Conservation (phyloP, 2,329 filamentous ascomycete species). For the Neoarthrinium moseri region DNA sequence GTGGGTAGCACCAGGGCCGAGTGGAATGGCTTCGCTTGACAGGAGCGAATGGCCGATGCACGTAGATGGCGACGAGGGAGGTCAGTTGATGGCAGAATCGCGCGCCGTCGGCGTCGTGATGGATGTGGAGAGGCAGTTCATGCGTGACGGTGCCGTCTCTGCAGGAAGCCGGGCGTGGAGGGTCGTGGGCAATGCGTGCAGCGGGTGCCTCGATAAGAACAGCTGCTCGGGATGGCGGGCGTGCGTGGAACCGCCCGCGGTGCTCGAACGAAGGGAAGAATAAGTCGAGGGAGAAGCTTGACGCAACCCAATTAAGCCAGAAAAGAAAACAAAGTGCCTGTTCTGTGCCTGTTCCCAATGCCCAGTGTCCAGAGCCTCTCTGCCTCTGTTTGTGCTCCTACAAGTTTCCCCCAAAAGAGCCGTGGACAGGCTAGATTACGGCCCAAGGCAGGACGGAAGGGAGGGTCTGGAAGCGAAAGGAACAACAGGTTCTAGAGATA, state of each 20-base stretch:
- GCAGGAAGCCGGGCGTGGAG: constrained; percentile 17
- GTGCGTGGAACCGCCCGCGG: constrained; percentile 10
- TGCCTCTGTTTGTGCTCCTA: constrained; percentile 3
- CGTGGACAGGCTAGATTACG: constrained; percentile 2
- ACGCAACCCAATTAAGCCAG: constrained; percentile 4
- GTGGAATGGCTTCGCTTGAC: constrained; percentile 4
- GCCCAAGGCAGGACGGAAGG: constrained; percentile 1
- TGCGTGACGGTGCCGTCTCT: constrained; percentile 18
- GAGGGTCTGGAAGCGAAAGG: not conserved
- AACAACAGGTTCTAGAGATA: constrained; percentile 8
- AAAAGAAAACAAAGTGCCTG: too few species aligned
- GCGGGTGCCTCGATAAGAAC: too few species aligned
- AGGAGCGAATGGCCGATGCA: not conserved
- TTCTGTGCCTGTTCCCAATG: too few species aligned
- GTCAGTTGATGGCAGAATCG: constrained; percentile 17
- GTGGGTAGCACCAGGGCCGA: constrained; percentile 8
- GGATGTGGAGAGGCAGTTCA: constrained; percentile 22
- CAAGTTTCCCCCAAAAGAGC: not conserved
- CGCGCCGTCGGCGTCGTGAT: constrained; percentile 29
- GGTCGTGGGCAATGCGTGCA: not conserved
- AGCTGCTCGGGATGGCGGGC: too few species aligned
- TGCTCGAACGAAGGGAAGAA: constrained; percentile 5
- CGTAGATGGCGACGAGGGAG: constrained; percentile 10
- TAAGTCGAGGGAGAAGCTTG: constrained; percentile 1
- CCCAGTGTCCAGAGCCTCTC: too few species aligned